Conservation (phyloP, 2,329 filamentous ascomycete species). For the Pseudogymnoascus sp. region DNA sequence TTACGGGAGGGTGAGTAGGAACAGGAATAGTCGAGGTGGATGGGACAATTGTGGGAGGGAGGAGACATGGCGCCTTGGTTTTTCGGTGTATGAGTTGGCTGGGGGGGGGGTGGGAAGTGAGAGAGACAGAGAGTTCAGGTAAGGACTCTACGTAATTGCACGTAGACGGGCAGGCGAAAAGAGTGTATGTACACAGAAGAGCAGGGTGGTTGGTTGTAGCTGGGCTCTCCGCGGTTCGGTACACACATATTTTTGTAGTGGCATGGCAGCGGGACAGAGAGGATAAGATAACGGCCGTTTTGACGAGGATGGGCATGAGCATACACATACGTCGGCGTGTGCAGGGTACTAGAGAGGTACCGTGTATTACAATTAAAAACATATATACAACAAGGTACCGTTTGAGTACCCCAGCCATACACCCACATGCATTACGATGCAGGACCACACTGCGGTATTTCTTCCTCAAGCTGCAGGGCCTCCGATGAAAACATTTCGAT, state of each 20-base stretch:
- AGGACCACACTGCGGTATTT: neutral
- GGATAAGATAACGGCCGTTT: neutral
- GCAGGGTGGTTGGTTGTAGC: neutral
- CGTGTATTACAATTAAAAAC: neutral
- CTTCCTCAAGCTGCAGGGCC: neutral
- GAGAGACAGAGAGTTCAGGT: neutral
- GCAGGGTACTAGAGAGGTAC: neutral
- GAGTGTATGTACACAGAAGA: no score
- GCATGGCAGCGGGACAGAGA: neutral
- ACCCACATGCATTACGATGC: neutral
- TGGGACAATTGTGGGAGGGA: neutral
- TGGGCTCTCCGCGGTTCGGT: neutral
- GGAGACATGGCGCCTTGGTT: neutral
- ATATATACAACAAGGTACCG: neutral
- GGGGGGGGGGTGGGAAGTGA: neutral
- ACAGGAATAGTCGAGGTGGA: neutral
- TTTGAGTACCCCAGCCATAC: neutral
- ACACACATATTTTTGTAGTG: neutral
- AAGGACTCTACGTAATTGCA: slow-evolving; percentile 1
- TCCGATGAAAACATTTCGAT: neutral
- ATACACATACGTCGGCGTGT: neutral
- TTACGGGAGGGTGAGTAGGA: neutral
- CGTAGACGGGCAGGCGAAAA: neutral
- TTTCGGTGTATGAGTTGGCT: neutral
- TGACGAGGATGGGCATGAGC: neutral